phyloP scores from a whole-genome alignment of 441 rosid species.

The Pelargonium exstipulatum region DNA sequence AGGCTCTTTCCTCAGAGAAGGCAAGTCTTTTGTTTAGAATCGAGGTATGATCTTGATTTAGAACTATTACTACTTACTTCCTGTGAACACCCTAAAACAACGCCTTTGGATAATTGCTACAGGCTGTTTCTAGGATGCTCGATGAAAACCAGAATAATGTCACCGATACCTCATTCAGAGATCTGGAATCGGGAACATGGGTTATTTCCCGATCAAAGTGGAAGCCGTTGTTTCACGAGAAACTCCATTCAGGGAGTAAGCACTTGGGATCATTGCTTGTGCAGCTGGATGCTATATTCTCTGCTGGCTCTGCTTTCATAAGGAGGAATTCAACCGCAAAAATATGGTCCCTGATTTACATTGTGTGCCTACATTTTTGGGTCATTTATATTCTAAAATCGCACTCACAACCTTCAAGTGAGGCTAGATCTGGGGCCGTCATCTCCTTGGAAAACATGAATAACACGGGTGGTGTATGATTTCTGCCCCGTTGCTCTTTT shows the following conservation, averaged over 20 bases:
- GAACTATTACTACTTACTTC: neutral
- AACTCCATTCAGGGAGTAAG: conserved; percentile 58
- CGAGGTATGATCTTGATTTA: conserved; percentile 45
- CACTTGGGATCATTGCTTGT: conserved; percentile 60
- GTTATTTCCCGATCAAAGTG: conserved; percentile 44
- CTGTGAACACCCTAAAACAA: neutral
- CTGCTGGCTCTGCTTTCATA: conserved; percentile 65
- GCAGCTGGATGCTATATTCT: conserved; percentile 70
- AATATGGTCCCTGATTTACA: conserved; percentile 62
- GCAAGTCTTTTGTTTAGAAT: conserved; percentile 78
- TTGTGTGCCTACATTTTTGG: conserved; percentile 86
- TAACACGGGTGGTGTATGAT: conserved; percentile 42
- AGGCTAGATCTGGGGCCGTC: conserved; percentile 60
- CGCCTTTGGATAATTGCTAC: conserved; percentile 16
- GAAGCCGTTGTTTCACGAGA: conserved; percentile 52
- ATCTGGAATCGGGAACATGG: conserved; percentile 67
- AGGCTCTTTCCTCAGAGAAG: conserved; percentile 89
- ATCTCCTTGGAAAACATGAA: conserved; percentile 70
- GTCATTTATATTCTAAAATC: conserved; percentile 74
- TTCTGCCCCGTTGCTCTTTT: conserved; percentile 1
- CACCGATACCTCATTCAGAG: conserved; percentile 36
- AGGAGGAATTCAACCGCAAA: conserved; percentile 72
- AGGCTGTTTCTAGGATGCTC: conserved; percentile 72
- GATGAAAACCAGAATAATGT: conserved; percentile 50
- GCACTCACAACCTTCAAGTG: conserved; percentile 41